Conservation (phyloP, 2,329 filamentous ascomycete genomes). For the Sphaerulina populicola region DNA sequence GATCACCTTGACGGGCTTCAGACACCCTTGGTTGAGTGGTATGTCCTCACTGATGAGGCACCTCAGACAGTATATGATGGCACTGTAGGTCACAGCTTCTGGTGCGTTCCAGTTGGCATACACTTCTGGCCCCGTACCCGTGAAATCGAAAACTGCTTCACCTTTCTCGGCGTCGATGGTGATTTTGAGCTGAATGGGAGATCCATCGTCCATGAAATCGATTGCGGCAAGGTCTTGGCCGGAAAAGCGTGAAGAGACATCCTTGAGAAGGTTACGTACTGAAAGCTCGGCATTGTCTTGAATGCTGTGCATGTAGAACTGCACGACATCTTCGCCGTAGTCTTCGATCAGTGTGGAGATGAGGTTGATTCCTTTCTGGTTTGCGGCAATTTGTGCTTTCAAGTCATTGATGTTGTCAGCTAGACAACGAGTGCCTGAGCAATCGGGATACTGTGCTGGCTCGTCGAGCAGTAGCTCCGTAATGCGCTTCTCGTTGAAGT, state of each 20-base stretch:
- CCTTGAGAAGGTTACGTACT: constrained; percentile 64
- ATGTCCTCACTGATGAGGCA: constrained; percentile 73
- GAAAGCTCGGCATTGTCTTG: constrained; percentile 71
- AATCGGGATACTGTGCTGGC: constrained; percentile 65
- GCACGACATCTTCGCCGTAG: constrained; percentile 67
- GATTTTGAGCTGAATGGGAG: constrained; percentile 64
- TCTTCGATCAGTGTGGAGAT: constrained; percentile 68
- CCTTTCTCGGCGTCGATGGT: constrained; percentile 66
- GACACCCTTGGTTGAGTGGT: constrained; percentile 76
- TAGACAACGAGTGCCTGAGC: constrained; percentile 68
- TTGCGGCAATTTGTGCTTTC: constrained; percentile 78
- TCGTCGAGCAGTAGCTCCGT: constrained; percentile 60
- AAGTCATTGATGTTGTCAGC: constrained; percentile 79
- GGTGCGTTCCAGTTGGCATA: constrained; percentile 68
- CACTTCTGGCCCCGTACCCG: constrained; percentile 63
- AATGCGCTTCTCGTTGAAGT: constrained; percentile 70
- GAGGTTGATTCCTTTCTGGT: constrained; percentile 73
- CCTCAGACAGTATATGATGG: constrained; percentile 78
- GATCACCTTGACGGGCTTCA: constrained; percentile 64
- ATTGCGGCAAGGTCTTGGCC: constrained; percentile 63
- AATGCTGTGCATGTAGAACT: constrained; percentile 76
- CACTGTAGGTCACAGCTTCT: constrained; percentile 70
- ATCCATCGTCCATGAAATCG: constrained; percentile 84
- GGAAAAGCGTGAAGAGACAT: constrained; percentile 60
- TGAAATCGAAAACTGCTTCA: constrained; percentile 70